These are phyloP conservation scores for Globisporangium paddicum DNA, from an alignment of 352 stramenopile genomes.

Conservation along the genomic window DNA sequence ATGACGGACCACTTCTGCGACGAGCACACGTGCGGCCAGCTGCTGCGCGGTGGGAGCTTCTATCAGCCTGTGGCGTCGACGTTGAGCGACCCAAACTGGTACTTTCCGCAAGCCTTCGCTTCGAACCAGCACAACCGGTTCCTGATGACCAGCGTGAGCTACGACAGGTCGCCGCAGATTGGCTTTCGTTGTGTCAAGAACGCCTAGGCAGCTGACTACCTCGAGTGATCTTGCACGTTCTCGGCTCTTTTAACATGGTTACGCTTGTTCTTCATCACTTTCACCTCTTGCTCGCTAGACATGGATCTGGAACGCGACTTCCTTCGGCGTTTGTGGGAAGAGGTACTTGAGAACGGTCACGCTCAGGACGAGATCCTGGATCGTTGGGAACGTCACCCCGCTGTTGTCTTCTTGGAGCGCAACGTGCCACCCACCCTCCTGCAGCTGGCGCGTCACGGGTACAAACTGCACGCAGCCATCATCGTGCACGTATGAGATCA, in stretches of 20 bases:
- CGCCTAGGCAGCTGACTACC: neutral
- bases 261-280: neutral
- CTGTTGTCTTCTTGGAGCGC: constrained; percentile 45
- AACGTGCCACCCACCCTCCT: constrained; percentile 47
- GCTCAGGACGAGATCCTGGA: constrained; percentile 72
- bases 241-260: neutral
- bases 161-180: constrained; percentile 68
- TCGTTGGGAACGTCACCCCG: constrained; percentile 50
- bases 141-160: constrained; percentile 64
- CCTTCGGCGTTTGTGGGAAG: constrained; percentile 77
- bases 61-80: constrained; percentile 68
- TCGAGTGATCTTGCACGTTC: neutral
- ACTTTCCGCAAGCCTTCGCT: constrained; percentile 68
- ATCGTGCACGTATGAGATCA: constrained; percentile 69
- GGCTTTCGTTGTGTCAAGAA: constrained; percentile 71
- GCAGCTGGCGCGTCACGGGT: constrained; percentile 45
- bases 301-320: constrained; percentile 44
- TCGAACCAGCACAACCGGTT: constrained; percentile 71
- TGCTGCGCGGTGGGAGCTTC: constrained; percentile 72
- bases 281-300: neutral
- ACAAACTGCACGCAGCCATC: constrained; percentile 69
- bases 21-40: constrained; percentile 66
- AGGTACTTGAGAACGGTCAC: constrained; percentile 77
- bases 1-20: constrained; percentile 87
- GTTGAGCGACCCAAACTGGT: constrained; percentile 78